phyloP scores from a whole-genome alignment of 2,329 filamentous ascomycete genomes.

The Hypoxylon sp. region DNA sequence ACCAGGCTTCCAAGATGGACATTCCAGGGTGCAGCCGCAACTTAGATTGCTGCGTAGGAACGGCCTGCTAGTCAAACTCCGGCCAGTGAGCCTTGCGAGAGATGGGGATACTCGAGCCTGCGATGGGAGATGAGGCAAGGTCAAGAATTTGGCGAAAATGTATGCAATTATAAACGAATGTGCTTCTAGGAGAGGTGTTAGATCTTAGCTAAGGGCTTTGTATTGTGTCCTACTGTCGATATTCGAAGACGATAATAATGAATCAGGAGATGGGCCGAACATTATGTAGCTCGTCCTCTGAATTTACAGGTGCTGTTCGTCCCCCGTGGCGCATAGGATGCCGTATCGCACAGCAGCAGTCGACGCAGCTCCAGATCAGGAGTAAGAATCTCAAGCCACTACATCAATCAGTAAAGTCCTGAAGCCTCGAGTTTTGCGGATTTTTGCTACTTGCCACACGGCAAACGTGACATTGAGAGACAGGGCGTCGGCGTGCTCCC shows the following conservation, averaged over 20 bases:
- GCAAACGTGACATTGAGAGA: constrained; percentile 25
- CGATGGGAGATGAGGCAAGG: neutral
- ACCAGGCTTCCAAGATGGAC: constrained; percentile 29
- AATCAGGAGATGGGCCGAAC: constrained; percentile 10
- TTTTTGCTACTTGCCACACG: constrained; percentile 26
- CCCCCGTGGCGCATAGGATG: constrained; percentile 11
- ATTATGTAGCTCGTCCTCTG: constrained; percentile 21
- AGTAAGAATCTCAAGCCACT: constrained; percentile 27
- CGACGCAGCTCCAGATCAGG: constrained; percentile 30
- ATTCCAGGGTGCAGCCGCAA: constrained; percentile 28
- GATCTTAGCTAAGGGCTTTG: neutral
- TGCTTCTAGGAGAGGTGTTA: no score
- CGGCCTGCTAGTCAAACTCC: constrained; percentile 33
- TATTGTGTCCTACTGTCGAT: no score
- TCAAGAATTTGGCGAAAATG: neutral
- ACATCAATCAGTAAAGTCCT: neutral
- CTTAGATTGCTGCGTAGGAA: constrained; percentile 38
- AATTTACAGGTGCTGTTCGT: neutral
- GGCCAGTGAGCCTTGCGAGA: constrained; percentile 29
- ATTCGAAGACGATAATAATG: neutral
- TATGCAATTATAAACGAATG: no score
- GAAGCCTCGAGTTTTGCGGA: neutral
- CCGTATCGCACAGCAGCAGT: constrained; percentile 20
- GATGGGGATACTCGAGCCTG: constrained; percentile 22
- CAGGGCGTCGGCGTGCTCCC: constrained; percentile 22